A percentile compares a stretch with the other conserved stretches of the same genome.
phyloP scores from a whole-genome alignment of 352 stramenopile species.

The Albugo candida region DNA sequence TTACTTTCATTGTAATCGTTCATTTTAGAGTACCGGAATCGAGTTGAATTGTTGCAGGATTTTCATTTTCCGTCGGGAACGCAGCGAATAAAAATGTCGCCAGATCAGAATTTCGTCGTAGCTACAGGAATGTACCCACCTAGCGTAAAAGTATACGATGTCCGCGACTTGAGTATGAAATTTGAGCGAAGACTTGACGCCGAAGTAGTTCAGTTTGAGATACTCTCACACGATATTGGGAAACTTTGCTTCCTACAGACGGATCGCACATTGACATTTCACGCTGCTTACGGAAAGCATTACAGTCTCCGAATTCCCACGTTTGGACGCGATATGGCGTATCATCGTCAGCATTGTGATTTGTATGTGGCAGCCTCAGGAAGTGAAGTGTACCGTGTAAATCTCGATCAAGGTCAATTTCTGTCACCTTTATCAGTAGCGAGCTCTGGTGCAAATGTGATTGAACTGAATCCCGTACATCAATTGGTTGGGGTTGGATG shows the following conservation, averaged over 20 bases:
- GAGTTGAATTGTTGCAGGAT: conserved; percentile 98
- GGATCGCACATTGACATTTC: conserved; percentile 93
- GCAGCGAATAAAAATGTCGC: conserved; percentile 86
- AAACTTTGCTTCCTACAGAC: conserved; percentile 95
- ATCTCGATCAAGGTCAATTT: conserved; percentile 96
- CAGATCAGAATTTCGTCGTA: conserved; percentile 92
- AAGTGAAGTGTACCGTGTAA: conserved; percentile 91
- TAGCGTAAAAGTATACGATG: conserved; percentile 88
- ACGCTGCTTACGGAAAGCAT: conserved; percentile 95
- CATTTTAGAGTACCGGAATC: conserved; percentile 57
- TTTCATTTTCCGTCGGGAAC: conserved; percentile 94
- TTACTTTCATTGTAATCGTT: neutral
- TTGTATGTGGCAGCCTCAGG: conserved; percentile 83
- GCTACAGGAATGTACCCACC: conserved; percentile 94
- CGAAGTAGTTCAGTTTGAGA: conserved; percentile 91
- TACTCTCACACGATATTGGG: conserved; percentile 92
- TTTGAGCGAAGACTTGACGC: conserved; percentile 95
- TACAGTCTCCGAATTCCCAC: conserved; percentile 92
- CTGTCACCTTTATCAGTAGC: conserved; percentile 60
- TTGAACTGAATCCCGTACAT: conserved; percentile 80
- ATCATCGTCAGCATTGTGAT: conserved; percentile 92
- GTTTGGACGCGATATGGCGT: conserved; percentile 94
- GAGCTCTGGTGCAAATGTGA: conserved; percentile 64
- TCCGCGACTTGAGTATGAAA: conserved; percentile 95
- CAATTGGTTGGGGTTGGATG: conserved; percentile 81